phyloP scores from a whole-genome alignment of 1,139 yeast species.

The Suhomyces panamericanus region DNA sequence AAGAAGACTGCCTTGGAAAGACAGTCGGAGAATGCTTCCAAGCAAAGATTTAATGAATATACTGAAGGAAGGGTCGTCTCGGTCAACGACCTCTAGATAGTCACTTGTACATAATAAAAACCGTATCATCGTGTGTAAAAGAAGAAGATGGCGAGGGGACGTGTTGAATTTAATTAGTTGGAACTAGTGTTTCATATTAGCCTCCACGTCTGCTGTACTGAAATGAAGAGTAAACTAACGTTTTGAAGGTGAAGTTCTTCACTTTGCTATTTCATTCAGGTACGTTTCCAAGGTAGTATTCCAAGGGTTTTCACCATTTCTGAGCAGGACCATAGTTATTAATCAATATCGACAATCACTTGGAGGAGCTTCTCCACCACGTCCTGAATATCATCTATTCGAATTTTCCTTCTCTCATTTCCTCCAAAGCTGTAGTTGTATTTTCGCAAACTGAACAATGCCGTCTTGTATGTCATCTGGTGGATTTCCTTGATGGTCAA shows the following conservation, averaged over 20 bases:
- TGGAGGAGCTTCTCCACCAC: slow-evolving; percentile 39
- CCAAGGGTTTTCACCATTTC: no score
- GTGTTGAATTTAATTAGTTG: no score
- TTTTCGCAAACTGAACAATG: slow-evolving; percentile 43
- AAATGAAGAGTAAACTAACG: no score
- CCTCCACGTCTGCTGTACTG: no score
- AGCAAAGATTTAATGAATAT: slow-evolving; percentile 22
- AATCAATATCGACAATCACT: slow-evolving; percentile 33
- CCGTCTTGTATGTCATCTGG: slow-evolving; percentile 44
- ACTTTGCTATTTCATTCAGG: no score
- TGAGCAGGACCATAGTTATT: no score
- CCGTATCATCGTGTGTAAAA: no score
- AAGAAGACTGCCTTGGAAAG: slow-evolving; percentile 30
- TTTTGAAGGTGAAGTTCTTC: no score
- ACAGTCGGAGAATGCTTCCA: slow-evolving; percentile 37
- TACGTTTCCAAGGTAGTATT: no score
- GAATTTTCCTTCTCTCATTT: slow-evolving; percentile 3
- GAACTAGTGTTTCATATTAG: no score
- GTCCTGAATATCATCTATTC: slow-evolving; percentile 36
- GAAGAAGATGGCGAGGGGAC: no score
- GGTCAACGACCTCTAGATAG: slow-evolving; percentile 8
- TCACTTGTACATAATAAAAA: slow-evolving; percentile 8
- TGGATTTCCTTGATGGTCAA: slow-evolving; percentile 42
- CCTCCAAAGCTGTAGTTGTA: slow-evolving; percentile 29
- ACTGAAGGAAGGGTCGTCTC: slow-evolving; percentile 13